A percentile compares a stretch with the other conserved stretches of the same genome.
Evolutionary conservation across 2,329 filamentous ascomycete species (phyloP).

Genomic region (Thelonectria blattea): DNA sequence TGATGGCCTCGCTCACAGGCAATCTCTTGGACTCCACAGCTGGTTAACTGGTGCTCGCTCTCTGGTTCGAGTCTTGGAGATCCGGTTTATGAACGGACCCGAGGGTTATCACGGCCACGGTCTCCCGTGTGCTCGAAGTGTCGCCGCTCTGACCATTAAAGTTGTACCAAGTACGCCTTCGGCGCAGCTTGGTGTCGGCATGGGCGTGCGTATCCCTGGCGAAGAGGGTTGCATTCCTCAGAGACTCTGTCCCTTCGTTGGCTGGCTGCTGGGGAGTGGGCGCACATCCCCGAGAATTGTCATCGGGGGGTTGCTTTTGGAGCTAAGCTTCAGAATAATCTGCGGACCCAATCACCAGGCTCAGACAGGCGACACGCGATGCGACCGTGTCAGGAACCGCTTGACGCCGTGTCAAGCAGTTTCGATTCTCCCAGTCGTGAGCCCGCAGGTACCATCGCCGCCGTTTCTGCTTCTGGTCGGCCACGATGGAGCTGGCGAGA

Average conservation of each 20-base stretch:
- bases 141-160: slow-evolving; percentile 18
- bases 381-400: slow-evolving; percentile 34
- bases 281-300: slow-evolving; percentile 27
- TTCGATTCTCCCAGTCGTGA: slow-evolving; percentile 15
- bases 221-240: slow-evolving; percentile 1
- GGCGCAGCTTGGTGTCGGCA: slow-evolving; percentile 4
- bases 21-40: slow-evolving; percentile 33
- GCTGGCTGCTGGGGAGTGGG: slow-evolving; percentile 2
- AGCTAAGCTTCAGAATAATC: slow-evolving; percentile 31
- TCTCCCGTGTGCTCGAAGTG: slow-evolving; percentile 1
- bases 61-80: slow-evolving; percentile 10
- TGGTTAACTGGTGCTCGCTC: slow-evolving; percentile 15
- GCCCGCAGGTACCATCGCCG: slow-evolving; percentile 16
- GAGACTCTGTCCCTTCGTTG: neutral
- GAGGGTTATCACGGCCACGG: slow-evolving; percentile 9
- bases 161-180: slow-evolving; percentile 4
- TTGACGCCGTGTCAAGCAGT: slow-evolving; percentile 31
- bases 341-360: slow-evolving; percentile 34
- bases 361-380: slow-evolving; percentile 37
- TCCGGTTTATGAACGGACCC: slow-evolving; percentile 9
- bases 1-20: slow-evolving; percentile 13
- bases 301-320: slow-evolving; percentile 26
- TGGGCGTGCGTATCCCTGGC: slow-evolving; percentile 10
- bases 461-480: slow-evolving; percentile 4
- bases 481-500: slow-evolving; percentile 17